These are phyloP conservation scores for Talaromyces sp. DNA, from an alignment of 2,329 filamentous ascomycete genomes.

Conservation along the genomic window DNA sequence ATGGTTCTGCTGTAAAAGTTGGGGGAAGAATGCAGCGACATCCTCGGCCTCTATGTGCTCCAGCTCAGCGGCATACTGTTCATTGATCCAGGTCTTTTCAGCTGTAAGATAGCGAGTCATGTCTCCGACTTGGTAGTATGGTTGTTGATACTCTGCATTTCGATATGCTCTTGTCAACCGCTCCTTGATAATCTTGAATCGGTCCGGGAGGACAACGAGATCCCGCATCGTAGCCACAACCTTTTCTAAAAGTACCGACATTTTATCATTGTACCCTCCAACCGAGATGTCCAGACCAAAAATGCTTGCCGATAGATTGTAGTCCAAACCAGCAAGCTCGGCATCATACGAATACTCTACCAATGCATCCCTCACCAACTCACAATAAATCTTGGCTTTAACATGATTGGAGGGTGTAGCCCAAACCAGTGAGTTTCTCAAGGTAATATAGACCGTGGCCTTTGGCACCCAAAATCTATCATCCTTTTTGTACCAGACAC, in stretches of 20 bases:
- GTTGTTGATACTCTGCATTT: slow-evolving; percentile 85
- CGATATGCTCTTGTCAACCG: slow-evolving; percentile 71
- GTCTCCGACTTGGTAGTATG: slow-evolving; percentile 82
- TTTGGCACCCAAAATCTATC: slow-evolving; percentile 98
- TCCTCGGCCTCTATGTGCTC: slow-evolving; percentile 71
- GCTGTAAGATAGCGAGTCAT: slow-evolving; percentile 77
- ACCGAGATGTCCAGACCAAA: slow-evolving; percentile 76
- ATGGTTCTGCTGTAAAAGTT: slow-evolving; percentile 78
- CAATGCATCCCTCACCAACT: slow-evolving; percentile 82
- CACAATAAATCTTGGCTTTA: slow-evolving; percentile 76
- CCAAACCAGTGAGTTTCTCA: slow-evolving; percentile 76
- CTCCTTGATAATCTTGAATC: slow-evolving; percentile 91
- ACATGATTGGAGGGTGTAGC: slow-evolving; percentile 75
- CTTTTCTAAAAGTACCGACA: slow-evolving; percentile 85
- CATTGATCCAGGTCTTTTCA: slow-evolving; percentile 74
- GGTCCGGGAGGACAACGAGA: slow-evolving; percentile 77
- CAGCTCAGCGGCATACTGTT: slow-evolving; percentile 76
- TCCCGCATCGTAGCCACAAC: slow-evolving; percentile 81
- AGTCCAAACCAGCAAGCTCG: slow-evolving; percentile 84
- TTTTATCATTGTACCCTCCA: slow-evolving; percentile 94
- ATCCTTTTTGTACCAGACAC: slow-evolving; percentile 98
- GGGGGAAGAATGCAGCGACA: slow-evolving; percentile 73
- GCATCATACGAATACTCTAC: slow-evolving; percentile 96
- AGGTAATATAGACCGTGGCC: slow-evolving; percentile 77
- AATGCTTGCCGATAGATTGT: slow-evolving; percentile 70